Base-by-base conservation (phyloP, 179 eudicot genomes). In the Gypsophila paniculata region DNA sequence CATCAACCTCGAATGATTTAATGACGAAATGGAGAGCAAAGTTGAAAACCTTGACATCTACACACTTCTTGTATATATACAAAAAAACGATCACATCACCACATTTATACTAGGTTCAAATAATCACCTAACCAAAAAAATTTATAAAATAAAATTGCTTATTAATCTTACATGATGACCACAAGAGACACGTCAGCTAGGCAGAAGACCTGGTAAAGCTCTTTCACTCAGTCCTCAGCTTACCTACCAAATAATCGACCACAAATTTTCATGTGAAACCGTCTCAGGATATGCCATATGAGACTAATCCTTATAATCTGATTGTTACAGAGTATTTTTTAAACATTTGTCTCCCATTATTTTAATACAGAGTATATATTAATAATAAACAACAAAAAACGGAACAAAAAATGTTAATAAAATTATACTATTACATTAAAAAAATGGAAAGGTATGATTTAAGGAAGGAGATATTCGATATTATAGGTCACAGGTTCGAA, bases 121-220 rank as follows among this genome's bases (percentile, higher is more conserved):
- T 51, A 7, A 60, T 67, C 11, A 15, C 8, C 19, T 3, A 44
- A 15, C 6, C 70, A 22, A 46, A 58, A 8, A 48, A 68, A 5
- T 4, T 5, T 23, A 4, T 18, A 59, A 68, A 67, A 8, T 10
- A 54, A 12, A 78, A 29, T 14, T 29, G 61, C 17, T 54, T 63
- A 77, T 29, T 70, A 72, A 77, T 29, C 79, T 79, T 75, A 79
- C 79, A 76, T 36, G 70, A 79, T 75, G 73, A 75, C 71, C 79
- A 76, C 76, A 68, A 42, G 60, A 53, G 22, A 10, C 14, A 68
- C 61, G 76, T 75, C 76, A 71, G 67, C 78, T 65, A 73, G 60
- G 70, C 75, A 64, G 73, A 75, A 59, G 78, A 79, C 79, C 73
- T 67, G 61, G 74, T 75, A 59, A 38, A 75, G 12, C 74, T 48